Evolutionary conservation across 1,284 basidiomycete genomes (phyloP), one percentile per base, ranked within the genome.

Genomic region (Pholiota adiposa): DNA sequence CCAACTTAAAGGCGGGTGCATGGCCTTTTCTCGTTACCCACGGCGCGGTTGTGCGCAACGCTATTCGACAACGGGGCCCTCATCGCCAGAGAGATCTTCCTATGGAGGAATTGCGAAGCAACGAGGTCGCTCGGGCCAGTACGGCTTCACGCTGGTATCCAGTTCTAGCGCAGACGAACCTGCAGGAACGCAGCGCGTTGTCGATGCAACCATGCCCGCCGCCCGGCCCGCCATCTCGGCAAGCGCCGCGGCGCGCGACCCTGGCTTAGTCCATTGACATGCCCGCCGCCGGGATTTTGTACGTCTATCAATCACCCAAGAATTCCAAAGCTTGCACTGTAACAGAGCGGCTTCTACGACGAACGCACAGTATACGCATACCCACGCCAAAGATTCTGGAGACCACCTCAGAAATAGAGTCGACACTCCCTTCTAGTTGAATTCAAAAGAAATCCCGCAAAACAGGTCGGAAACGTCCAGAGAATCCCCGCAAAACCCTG

Each of bases 21-120:
- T n/a, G n/a, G n/a, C n/a, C 16, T 49, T 44, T 56, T 60, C 53
- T 55, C 52, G 49, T 51, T n/a, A 60, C 58, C 31, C 53, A 56
- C 54, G 58, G 46, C 52, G 51, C n/a, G n/a, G n/a, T 36, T 36
- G 34, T 29, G 51, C 11, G 18, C 40, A 46, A 38, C 53, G 44
- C 12, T 31, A 34, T 54, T 59, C 51, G 23, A 59, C 53, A 51
- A 54, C 18, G 23, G 53, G 25, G 5, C n/a, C n/a, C n/a, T n/a
- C 53, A 54, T 9, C 27, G 14, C 3, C 16, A 43, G n/a, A n/a
- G 29, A 43, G 18, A 23, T 43, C 19, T 19, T 43, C 40, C 18
- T 19, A 9, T 8, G 29, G 29, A 4, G 29, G 21, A 6, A 25
- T 21, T n/a, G 16, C 27, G 46, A 31, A 34, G 48, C 48, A 19